Evolutionary conservation across 176 grass and related monocot genomes (phyloP), one percentile per base, ranked within the genome.

Genomic region (Zizania latifolia): DNA sequence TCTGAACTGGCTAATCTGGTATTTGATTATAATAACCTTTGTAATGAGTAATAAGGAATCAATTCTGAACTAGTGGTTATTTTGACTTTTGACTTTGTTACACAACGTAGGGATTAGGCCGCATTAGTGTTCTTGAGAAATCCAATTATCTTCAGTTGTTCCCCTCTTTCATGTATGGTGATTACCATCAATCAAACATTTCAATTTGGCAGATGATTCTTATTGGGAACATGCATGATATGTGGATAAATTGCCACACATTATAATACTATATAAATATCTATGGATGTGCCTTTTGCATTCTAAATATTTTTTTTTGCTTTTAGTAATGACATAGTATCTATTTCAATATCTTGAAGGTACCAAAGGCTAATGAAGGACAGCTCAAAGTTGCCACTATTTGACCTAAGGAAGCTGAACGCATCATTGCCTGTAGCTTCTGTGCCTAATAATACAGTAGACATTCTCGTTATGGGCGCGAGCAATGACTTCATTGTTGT

Each of bases 401-500:
- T 97, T 71, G 88, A 93, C 67, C 74, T 91, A 40, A 87, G 77
- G 75, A 93, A 83, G 77, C 86, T 97, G 24, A 97, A 93, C 83
- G 83, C 83, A 62, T 83, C 94, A 21, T 75, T 97, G 60, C 86
- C 94, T 59, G 88, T 97, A 70, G 62, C 90, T 81, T 87, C 80
- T 58, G 63, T 86, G 13, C 44, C 66, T 81, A 62, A 81, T 21
- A 71, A 44, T 82, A 78, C 75, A 28, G 33, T 85, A 60, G 62
- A 91, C 44, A 68, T 97, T 65, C 86, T 93, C 45, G 67, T 93
- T 53, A 78, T 93, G 65, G 94, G 94, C 59, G 90, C 90, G 32
- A 91, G 71, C 46, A 77, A 89, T 71, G 90, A 97, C 64, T 97
- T 97, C 55, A 97, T 97, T 82, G 88, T 97, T 67, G 94, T 93